Percentiles rank a stretch among this genome's conserved stretches.
Conservation (phyloP, 805 yeast genomes). For the Zygosaccharomyces gambellarensis region DNA sequence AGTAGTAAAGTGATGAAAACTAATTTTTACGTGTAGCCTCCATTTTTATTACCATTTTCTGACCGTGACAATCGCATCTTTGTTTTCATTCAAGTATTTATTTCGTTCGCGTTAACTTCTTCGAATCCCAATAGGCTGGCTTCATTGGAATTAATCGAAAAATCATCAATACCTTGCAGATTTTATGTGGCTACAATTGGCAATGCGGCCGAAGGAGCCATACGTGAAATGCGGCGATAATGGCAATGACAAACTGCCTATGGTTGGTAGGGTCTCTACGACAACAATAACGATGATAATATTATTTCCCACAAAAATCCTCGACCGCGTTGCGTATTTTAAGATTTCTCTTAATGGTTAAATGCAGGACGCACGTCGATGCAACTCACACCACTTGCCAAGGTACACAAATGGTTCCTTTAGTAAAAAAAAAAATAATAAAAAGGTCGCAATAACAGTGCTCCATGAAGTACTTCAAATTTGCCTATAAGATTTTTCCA, state of each 20-base stretch:
- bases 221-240: not conserved
- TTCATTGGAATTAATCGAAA: not conserved
- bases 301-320: not conserved
- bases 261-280: not conserved
- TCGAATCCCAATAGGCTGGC: not conserved
- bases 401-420: not conserved
- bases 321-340: not conserved
- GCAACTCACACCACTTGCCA: not conserved
- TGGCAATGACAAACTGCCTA: not conserved
- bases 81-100: not conserved
- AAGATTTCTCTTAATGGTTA: conserved; percentile 2
- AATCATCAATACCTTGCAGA: not conserved
- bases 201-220: not conserved
- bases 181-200: not conserved
- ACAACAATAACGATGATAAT: not conserved
- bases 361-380: not conserved
- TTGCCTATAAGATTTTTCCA: not conserved
- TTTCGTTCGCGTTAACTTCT: not conserved
- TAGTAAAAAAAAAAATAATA: not conserved
- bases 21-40: not conserved
- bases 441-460: not conserved
- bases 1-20: conserved; percentile 2
- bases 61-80: not conserved
- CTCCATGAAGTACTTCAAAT: not conserved
- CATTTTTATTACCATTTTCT: conserved; percentile 4